Evolutionary conservation across 495 filamentous ascomycete genomes (phyloP).

Genomic region (Cladorrhinum samala): DNA sequence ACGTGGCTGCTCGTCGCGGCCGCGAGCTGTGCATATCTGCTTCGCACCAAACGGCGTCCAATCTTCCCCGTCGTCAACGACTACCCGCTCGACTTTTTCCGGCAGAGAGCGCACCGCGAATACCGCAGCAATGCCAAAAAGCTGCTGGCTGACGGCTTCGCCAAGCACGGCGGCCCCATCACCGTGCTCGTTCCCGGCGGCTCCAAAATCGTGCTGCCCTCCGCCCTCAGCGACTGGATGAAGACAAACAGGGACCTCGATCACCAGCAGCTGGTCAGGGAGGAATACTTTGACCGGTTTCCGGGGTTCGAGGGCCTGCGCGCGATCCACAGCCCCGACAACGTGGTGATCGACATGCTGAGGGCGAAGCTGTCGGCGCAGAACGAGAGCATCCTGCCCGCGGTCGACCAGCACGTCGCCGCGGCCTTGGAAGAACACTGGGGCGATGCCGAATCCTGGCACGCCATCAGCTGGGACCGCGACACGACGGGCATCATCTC

Average conservation of each 20-base stretch:
- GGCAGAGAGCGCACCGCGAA: neutral
- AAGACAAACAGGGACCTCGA: neutral
- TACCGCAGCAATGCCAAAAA: neutral
- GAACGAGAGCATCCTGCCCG: neutral
- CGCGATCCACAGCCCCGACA: neutral
- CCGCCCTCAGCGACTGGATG: neutral
- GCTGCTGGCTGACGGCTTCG: neutral
- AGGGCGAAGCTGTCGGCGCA: neutral
- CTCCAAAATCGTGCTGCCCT: neutral
- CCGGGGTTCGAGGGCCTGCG: neutral
- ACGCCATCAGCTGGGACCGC: neutral
- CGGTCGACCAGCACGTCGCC: neutral
- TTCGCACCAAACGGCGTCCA: neutral
- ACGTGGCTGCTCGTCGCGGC: neutral
- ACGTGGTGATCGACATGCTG: neutral
- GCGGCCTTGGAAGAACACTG: neutral
- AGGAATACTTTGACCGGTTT: neutral
- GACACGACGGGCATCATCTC: neutral
- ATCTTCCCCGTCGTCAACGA: neutral
- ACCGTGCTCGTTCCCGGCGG: neutral
- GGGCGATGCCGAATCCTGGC: neutral
- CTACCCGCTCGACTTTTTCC: neutral
- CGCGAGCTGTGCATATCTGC: too few species aligned
- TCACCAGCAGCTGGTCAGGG: neutral
- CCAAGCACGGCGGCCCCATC: neutral